Base-by-base conservation (phyloP, 345 rosid genomes). In the Heritiera littoralis region DNA sequence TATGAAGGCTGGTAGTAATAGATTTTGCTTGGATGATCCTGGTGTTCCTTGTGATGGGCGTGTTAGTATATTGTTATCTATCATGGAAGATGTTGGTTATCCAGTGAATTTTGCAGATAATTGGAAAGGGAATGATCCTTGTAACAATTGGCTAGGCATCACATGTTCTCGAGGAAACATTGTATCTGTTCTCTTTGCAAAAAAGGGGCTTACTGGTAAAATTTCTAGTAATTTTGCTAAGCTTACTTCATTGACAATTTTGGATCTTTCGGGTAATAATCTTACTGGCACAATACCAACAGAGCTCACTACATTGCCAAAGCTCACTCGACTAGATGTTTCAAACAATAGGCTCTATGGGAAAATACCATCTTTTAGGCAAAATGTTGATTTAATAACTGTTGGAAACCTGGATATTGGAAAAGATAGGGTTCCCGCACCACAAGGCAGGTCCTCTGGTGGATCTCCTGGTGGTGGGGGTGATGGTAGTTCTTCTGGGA, bases 81-180 rank as follows among this genome's bases (percentile, higher is more conserved):
- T 87, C 23, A 80, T 60, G 1, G 84, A 78, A 46, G 73, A 82
- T 0, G 14, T 87, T 58, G 85, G 77, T 4, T 85, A 83, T 78
- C 89, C 91, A 0, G 58, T n/a, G 45, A 75, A 13, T 23, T 84
- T 89, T 30, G 89, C 91, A 0, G 0, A 6, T 4, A 78, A 54
- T 52, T 85, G 91, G 91, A 84, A 80, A 72, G 88, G 87, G 7
- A 87, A 89, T 56, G 84, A 91, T 80, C 92, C 97, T 18, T 94
- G 99, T 84, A 77, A 60, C 12, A 51, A 38, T 0, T 93, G 99
- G 98, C 20, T 52, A 3, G 97, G 97, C 63, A 87, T 95, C 59
- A 11, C 85, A 6, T 93, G 99, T 80, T 54, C 84, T 4, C 85
- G 75, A 49, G 83, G 86, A 49, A 84, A 85, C 75, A 81, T 93